Base-by-base conservation (phyloP, 192 early-diverging fungal genomes). In the Backusella australiensis region DNA sequence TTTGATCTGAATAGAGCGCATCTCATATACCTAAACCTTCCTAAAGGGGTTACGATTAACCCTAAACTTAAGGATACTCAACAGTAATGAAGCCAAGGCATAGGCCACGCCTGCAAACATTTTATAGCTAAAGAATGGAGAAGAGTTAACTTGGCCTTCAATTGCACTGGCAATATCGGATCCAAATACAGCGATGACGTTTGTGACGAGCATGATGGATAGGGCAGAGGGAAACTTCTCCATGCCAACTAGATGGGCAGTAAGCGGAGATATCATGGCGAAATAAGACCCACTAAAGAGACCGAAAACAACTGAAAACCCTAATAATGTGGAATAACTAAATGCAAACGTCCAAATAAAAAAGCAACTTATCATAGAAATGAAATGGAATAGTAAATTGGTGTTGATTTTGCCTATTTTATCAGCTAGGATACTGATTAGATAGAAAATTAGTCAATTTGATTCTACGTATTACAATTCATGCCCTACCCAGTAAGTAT, bases 71-170 rank as follows among this genome's bases (percentile, higher is more conserved):
- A 77, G 52, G n/a, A 71, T 65, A 32, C 23, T 12, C 26, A 77
- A 34, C 26, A 77, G 2, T 4, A 71, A 14, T 12, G 69, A 56
- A 34, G 46, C 68, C 26, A 63, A 2, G 15, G 71, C 26, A 42
- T 77, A 77, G 1, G 52, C 29, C 8, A 72, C 76, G 1, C 80
- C 76, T 29, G 78, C 69, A 78, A 81, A 87, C 76, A 87, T 80
- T 77, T 83, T 82, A 19, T 85, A 72, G 42, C 78, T 74, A 59
- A 85, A 80, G 12, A 53, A 78, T 3, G 77, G 56, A 23, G 77
- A 67, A 2, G 83, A 74, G 2, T 49, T 39, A 17, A 82, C 72
- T 42, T 74, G 78, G 12, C 67, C 19, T 72, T 82, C 75, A 7
- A 82, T 66, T 35, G 81, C 81, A 56, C 73, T 68, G 6, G 81